Percentiles rank a stretch among this genome's conserved stretches.
Evolutionary conservation across 345 rosid genomes (phyloP).

Genomic region (Hirschfeldia incana): DNA sequence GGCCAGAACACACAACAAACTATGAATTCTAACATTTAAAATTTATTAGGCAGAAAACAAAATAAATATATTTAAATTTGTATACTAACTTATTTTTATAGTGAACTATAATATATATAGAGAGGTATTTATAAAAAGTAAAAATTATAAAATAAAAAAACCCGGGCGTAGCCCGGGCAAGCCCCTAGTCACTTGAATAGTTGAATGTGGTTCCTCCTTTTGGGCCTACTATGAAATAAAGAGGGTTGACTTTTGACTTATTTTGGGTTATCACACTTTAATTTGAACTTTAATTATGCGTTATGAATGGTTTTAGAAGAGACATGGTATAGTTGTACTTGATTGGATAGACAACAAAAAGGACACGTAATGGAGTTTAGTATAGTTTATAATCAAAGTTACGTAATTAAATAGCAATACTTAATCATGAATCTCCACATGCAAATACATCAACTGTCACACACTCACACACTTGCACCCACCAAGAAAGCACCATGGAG

Average conservation of each 20-base stretch:
- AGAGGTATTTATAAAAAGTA: no score
- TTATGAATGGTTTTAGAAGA: not conserved
- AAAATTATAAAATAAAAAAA: no score
- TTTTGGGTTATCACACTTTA: not conserved
- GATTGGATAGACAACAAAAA: not conserved
- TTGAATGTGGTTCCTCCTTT: not conserved
- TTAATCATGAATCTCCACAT: conserved; percentile 32
- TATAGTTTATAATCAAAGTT: conserved; percentile 6
- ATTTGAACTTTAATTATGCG: not conserved
- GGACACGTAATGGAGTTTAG: not conserved
- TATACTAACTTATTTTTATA: no score
- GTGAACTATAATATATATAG: no score
- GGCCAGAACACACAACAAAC: no score
- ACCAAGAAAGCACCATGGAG: conserved; percentile 16
- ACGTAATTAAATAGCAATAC: conserved; percentile 1
- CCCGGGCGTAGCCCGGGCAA: no score
- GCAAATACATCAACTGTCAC: conserved; percentile 26
- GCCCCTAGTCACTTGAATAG: no score
- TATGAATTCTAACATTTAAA: no score
- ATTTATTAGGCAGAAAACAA: no score
- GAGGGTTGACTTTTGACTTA: not conserved
- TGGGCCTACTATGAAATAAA: not conserved
- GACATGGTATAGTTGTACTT: conserved; percentile 6
- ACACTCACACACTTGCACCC: not conserved
- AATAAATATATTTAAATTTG: no score